These are phyloP conservation scores for Bimuria novae-zelandiae DNA, from an alignment of 2,329 filamentous ascomycete genomes.

Conservation along the genomic window DNA sequence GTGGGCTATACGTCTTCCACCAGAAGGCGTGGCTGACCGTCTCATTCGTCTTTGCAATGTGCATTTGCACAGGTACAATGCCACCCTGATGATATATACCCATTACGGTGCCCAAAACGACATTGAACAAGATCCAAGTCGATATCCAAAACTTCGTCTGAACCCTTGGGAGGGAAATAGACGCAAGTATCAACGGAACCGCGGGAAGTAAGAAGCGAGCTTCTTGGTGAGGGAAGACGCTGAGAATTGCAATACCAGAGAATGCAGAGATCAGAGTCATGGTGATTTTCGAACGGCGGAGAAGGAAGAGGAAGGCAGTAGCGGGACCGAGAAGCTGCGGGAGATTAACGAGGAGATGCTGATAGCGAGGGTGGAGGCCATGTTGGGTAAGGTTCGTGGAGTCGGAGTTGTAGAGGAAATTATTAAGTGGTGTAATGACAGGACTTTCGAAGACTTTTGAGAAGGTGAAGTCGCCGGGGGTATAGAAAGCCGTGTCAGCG, in stretches of 20 bases:
- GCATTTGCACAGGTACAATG: constrained; percentile 74
- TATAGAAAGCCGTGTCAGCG: constrained; percentile 85
- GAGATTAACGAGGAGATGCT: constrained; percentile 57
- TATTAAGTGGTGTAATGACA: constrained; percentile 59
- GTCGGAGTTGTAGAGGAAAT: constrained; percentile 57
- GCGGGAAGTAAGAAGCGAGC: constrained; percentile 77
- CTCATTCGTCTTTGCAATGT: constrained; percentile 69
- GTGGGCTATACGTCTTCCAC: constrained; percentile 88
- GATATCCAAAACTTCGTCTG: constrained; percentile 57
- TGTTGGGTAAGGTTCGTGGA: constrained; percentile 56
- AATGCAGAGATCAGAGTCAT: constrained; percentile 73
- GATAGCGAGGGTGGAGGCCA: constrained; percentile 58
- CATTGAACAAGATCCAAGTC: constrained; percentile 72
- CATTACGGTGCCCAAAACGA: constrained; percentile 71
- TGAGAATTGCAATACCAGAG: constrained; percentile 71
- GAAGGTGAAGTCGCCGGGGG: constrained; percentile 64
- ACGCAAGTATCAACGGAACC: constrained; percentile 76
- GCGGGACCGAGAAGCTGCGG: constrained; percentile 59
- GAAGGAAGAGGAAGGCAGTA: constrained; percentile 53
- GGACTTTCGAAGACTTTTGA: constrained; percentile 62
- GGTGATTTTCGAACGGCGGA: constrained; percentile 55
- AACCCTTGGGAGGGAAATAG: constrained; percentile 67
- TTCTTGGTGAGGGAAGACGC: constrained; percentile 78
- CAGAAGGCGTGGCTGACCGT: constrained; percentile 72
- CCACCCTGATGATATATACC: constrained; percentile 83